phyloP scores from a whole-genome alignment of 73 alveolate genomes.

The Paramecium tetraurelia region DNA sequence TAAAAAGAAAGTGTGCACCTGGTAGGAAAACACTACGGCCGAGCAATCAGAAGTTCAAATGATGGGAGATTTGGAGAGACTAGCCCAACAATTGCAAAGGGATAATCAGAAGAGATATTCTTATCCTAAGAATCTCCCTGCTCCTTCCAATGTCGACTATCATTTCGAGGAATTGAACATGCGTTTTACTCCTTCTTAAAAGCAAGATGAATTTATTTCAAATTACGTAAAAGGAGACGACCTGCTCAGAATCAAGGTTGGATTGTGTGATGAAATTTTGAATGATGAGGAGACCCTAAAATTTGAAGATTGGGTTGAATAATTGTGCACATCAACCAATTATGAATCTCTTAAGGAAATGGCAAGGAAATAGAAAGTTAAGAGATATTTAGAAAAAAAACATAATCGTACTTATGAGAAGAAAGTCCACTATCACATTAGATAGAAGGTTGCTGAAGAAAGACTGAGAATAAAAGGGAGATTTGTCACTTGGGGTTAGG shows the following conservation, averaged over 20 bases:
- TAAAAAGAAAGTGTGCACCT: neutral
- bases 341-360: constrained; percentile 19
- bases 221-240: neutral
- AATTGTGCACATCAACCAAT: neutral
- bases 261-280: constrained; percentile 10
- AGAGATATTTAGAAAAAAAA: constrained; percentile 52
- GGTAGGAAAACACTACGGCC: neutral
- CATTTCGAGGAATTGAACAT: neutral
- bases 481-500: constrained; percentile 51
- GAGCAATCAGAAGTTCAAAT: neutral
- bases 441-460: constrained; percentile 60
- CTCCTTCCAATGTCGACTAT: neutral
- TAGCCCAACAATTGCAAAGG: neutral
- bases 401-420: constrained; percentile 50
- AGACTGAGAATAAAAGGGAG: constrained; percentile 58
- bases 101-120: neutral
- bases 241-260: constrained; percentile 18
- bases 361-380: constrained; percentile 53
- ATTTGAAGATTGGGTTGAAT: constrained; percentile 47
- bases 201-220: neutral
- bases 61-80: constrained; percentile 27
- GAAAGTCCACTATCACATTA: constrained; percentile 54
- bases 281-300: constrained; percentile 23
- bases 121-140: constrained; percentile 4
- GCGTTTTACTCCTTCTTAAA: constrained; percentile 23